phyloP scores from a whole-genome alignment of 2,329 filamentous ascomycete genomes.

The Geosmithia flava region DNA sequence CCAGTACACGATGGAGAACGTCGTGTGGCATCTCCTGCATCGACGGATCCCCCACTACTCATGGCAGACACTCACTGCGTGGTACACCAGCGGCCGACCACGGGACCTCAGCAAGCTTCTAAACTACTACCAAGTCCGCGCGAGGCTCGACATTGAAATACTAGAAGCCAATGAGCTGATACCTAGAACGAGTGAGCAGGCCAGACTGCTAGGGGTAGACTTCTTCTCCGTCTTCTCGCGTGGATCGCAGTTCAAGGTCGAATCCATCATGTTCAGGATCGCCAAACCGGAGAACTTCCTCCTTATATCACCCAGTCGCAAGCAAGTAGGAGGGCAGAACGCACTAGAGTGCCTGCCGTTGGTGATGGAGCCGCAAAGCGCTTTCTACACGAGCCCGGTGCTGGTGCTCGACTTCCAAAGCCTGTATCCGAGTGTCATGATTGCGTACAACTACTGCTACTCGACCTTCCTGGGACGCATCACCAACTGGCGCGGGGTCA shows the following conservation, averaged over 20 bases:
- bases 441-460: conserved; percentile 98
- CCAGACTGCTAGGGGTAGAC: conserved; percentile 81
- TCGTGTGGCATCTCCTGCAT: conserved; percentile 82
- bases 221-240: conserved; percentile 94
- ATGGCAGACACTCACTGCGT: conserved; percentile 64
- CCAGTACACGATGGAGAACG: conserved; percentile 94
- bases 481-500: conserved; percentile 74
- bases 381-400: conserved; percentile 82
- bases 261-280: conserved; percentile 97
- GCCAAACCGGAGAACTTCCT: conserved; percentile 94
- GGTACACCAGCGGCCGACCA: conserved; percentile 61
- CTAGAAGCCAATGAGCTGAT: conserved; percentile 84
- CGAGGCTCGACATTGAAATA: conserved; percentile 78
- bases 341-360: conserved; percentile 87
- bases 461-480: conserved; percentile 89
- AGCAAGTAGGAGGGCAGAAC: conserved; percentile 89
- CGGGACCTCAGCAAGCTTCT: conserved; percentile 63
- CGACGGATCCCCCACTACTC: conserved; percentile 80
- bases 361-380: conserved; percentile 95
- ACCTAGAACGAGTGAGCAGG: conserved; percentile 84
- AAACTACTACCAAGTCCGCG: conserved; percentile 63
- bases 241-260: conserved; percentile 96
- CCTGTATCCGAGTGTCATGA: conserved; percentile 95
- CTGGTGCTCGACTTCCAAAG: conserved; percentile 94
- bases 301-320: conserved; percentile 76